Evolutionary conservation across 257 asterid genomes (phyloP).

Genomic region (Scutellaria galericulata): DNA sequence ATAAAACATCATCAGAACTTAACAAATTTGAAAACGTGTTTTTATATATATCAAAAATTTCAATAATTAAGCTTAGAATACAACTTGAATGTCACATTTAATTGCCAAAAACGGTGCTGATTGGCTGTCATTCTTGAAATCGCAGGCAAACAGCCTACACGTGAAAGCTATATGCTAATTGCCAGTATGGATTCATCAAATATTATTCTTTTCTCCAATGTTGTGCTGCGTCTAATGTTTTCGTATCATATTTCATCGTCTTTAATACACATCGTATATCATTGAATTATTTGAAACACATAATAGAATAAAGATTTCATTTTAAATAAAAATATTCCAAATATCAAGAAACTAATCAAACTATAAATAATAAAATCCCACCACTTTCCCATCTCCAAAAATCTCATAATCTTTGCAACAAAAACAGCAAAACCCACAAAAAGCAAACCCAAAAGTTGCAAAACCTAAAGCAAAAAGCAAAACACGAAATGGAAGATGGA

Average conservation of each 20-base stretch:
- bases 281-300: too few species aligned
- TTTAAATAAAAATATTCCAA: not conserved
- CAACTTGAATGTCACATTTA: not conserved
- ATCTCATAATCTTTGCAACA: conserved; percentile 33
- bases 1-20: not conserved
- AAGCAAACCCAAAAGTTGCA: conserved; percentile 25
- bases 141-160: conserved; percentile 44
- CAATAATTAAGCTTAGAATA: not conserved
- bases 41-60: conserved; percentile 1
- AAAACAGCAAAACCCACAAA: conserved; percentile 36
- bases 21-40: not conserved
- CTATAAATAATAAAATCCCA: conserved; percentile 43
- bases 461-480: conserved; percentile 28
- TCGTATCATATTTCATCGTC: too few species aligned
- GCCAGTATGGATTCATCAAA: conserved; percentile 37
- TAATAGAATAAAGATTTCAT: too few species aligned
- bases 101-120: conserved; percentile 42
- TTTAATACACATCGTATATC: too few species aligned
- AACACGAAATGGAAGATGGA: conserved; percentile 56
- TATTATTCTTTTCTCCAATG: not conserved
- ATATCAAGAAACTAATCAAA: conserved; percentile 9
- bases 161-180: conserved; percentile 27
- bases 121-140: conserved; percentile 54
- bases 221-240: too few species aligned
- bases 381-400: conserved; percentile 48